phyloP scores from a whole-genome alignment of 495 filamentous ascomycete genomes.

The Penicillium pancosmium region DNA sequence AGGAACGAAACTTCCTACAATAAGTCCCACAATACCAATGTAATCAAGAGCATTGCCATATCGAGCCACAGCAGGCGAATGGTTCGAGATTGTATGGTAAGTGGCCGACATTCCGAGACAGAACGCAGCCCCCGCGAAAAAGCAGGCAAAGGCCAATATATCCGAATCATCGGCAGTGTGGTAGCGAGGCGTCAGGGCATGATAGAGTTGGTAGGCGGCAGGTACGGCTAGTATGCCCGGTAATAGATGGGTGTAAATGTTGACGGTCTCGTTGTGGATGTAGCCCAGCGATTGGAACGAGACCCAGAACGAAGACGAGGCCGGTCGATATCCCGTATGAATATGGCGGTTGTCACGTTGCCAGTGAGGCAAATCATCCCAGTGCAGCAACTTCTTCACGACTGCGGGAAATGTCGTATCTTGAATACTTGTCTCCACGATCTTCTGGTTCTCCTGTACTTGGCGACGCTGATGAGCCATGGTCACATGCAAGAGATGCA shows the following conservation, averaged over 20 bases:
- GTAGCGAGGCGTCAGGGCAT: constrained; percentile 64
- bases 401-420: constrained; percentile 24
- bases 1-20: constrained; percentile 85
- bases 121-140: constrained; percentile 72
- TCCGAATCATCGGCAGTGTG: constrained; percentile 64
- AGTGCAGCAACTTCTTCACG: constrained; percentile 52
- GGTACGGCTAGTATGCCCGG: constrained; percentile 45
- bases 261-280: constrained; percentile 94
- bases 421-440: neutral
- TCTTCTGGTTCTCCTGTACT: constrained; percentile 10
- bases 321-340: constrained; percentile 68
- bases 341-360: constrained; percentile 81
- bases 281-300: constrained; percentile 70
- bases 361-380: constrained; percentile 69
- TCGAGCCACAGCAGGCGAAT: constrained; percentile 58
- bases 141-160: constrained; percentile 71
- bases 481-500: constrained; percentile 31
- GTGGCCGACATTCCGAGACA: constrained; percentile 87
- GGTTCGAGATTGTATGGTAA: constrained; percentile 73
- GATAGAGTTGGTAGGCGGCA: constrained; percentile 47
- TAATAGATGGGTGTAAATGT: constrained; percentile 88
- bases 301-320: constrained; percentile 61
- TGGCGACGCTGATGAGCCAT: constrained; percentile 45
- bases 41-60: constrained; percentile 83
- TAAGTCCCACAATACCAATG: constrained; percentile 85